Conservation (phyloP, 108 stramenopile genomes). For the Poteriospumella lacustris region DNA sequence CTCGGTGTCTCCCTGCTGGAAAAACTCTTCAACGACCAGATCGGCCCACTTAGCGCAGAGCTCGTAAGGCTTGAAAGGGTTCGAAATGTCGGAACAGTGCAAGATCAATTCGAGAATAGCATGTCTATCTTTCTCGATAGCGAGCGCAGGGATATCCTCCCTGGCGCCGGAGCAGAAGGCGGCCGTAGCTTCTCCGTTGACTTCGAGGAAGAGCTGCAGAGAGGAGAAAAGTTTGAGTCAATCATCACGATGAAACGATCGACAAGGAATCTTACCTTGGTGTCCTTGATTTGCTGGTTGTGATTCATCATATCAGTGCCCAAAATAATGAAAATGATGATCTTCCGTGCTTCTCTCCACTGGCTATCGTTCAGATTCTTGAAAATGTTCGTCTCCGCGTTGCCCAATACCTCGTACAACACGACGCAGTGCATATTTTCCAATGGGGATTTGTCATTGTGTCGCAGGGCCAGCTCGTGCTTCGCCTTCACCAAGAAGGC, state of each 20-base stretch:
- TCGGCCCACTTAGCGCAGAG: slow-evolving; percentile 49
- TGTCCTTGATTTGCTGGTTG: neutral
- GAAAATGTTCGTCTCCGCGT: neutral
- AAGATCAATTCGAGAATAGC: slow-evolving; percentile 22
- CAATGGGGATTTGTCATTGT: slow-evolving; percentile 41
- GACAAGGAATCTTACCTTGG: slow-evolving; percentile 1
- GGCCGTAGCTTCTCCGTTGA: neutral
- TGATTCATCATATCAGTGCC: slow-evolving; percentile 33
- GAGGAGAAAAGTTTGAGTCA: neutral
- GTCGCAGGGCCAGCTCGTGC: slow-evolving; percentile 39
- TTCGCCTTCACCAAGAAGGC: slow-evolving; percentile 37
- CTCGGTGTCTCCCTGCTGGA: slow-evolving; percentile 38
- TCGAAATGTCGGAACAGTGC: slow-evolving; percentile 47
- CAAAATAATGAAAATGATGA: slow-evolving; percentile 11
- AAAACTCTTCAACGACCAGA: slow-evolving; percentile 40
- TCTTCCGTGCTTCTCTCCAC: neutral
- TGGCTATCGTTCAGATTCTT: neutral
- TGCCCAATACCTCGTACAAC: slow-evolving; percentile 31
- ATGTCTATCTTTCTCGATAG: slow-evolving; percentile 24
- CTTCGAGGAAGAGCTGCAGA: slow-evolving; percentile 26
- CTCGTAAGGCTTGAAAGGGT: slow-evolving; percentile 25
- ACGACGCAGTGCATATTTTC: slow-evolving; percentile 45
- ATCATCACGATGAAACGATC: slow-evolving; percentile 3
- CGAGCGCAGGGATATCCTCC: neutral
- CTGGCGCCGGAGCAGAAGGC: neutral